These are phyloP conservation scores for Mollisiaceae sp. DNA, from an alignment of 2,329 filamentous ascomycete species.

Conservation along the genomic window DNA sequence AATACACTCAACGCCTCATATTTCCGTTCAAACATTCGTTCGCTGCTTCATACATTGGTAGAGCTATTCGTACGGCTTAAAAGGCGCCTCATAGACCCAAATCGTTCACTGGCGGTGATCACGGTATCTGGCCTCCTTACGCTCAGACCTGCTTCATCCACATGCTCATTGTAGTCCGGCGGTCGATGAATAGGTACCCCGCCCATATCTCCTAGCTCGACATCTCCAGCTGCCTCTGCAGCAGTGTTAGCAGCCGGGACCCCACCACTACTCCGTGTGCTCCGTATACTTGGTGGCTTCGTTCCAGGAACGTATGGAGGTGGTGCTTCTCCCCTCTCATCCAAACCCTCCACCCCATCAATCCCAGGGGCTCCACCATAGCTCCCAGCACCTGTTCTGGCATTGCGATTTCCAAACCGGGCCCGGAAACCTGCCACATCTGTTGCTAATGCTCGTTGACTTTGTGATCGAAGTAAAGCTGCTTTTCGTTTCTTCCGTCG, in stretches of 20 bases:
- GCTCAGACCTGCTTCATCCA: neutral
- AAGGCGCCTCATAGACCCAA: slow-evolving; percentile 23
- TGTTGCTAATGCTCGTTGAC: slow-evolving; percentile 42
- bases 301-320: slow-evolving; percentile 58
- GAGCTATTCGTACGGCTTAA: slow-evolving; percentile 17
- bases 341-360: slow-evolving; percentile 57
- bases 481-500: slow-evolving; percentile 43
- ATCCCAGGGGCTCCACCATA: slow-evolving; percentile 8
- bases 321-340: slow-evolving; percentile 68
- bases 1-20: neutral
- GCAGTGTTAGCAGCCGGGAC: slow-evolving; percentile 12
- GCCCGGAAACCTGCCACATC: slow-evolving; percentile 35
- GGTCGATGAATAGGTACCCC: slow-evolving; percentile 21
- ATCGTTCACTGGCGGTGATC: slow-evolving; percentile 14
- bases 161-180: slow-evolving; percentile 36
- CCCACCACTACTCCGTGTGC: slow-evolving; percentile 24
- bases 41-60: slow-evolving; percentile 5
- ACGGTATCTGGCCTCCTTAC: slow-evolving; percentile 1
- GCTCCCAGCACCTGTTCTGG: slow-evolving; percentile 20
- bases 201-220: slow-evolving; percentile 28
- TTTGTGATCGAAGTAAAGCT: slow-evolving; percentile 23
- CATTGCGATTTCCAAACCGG: slow-evolving; percentile 26
- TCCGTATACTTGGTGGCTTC: slow-evolving; percentile 40
- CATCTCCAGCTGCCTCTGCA: slow-evolving; percentile 12
- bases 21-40: neutral